Conservation (phyloP, 2,329 filamentous ascomycete species). For the Shiraia bambusicola region DNA sequence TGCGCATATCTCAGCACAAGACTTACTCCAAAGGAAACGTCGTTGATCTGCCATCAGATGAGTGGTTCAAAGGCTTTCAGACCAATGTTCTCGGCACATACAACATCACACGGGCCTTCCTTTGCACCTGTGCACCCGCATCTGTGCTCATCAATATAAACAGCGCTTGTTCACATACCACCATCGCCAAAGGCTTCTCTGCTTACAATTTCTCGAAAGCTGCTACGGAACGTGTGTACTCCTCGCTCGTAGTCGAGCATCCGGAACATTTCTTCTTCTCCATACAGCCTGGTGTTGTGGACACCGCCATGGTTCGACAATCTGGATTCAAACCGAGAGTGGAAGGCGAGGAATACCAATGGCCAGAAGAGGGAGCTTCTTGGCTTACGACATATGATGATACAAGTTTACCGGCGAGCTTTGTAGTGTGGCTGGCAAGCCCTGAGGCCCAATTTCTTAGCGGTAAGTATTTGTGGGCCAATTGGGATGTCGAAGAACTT, state of each 20-base stretch:
- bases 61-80: slow-evolving; percentile 1
- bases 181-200: slow-evolving; percentile 5
- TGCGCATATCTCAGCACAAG: too few species aligned
- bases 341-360: background rate
- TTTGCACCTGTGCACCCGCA: slow-evolving; percentile 6
- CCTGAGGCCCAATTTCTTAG: slow-evolving; percentile 18
- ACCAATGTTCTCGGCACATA: slow-evolving; percentile 17
- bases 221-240: slow-evolving; percentile 37
- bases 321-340: slow-evolving; percentile 2
- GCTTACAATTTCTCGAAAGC: slow-evolving; percentile 39
- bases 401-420: slow-evolving; percentile 28
- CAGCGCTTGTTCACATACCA: slow-evolving; percentile 6
- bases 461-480: slow-evolving; percentile 20
- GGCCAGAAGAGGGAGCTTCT: too few species aligned
- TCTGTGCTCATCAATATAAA: slow-evolving; percentile 16
- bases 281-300: slow-evolving; percentile 45
- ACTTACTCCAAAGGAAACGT: too few species aligned
- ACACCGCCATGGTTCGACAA: slow-evolving; percentile 35
- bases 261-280: slow-evolving; percentile 40
- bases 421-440: slow-evolving; percentile 34
- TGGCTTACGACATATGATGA: slow-evolving; percentile 2
- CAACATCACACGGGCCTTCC: slow-evolving; percentile 11
- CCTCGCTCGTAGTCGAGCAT: slow-evolving; percentile 41
- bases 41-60: background rate
- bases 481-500: slow-evolving; percentile 37